Evolutionary conservation across 2,329 filamentous ascomycete species (phyloP).

Genomic region (Cladorrhinum sp.): DNA sequence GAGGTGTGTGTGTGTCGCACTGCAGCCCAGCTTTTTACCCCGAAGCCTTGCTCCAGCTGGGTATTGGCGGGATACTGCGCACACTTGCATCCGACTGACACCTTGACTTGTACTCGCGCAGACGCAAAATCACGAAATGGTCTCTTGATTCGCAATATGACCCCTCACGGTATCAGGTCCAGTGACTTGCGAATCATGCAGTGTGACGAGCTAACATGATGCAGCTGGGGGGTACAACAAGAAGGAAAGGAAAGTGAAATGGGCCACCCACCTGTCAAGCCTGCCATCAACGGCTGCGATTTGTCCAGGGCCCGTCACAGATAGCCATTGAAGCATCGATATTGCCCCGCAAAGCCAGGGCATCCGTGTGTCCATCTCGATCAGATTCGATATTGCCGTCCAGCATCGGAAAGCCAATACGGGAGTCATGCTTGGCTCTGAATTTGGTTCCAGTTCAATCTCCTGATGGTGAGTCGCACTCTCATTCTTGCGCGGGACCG

Average conservation of each 20-base stretch:
- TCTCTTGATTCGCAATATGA: slow-evolving; percentile 40
- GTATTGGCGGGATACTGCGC: slow-evolving; percentile 25
- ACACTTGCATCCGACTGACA: slow-evolving; percentile 12
- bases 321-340: slow-evolving; percentile 71
- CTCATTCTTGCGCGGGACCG: slow-evolving; percentile 25
- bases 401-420: slow-evolving; percentile 76
- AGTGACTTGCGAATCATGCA: slow-evolving; percentile 48
- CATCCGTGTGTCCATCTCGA: slow-evolving; percentile 77
- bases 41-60: slow-evolving; percentile 24
- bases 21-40: slow-evolving; percentile 28
- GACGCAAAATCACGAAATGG: slow-evolving; percentile 31
- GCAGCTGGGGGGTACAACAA: slow-evolving; percentile 20
- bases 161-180: slow-evolving; percentile 40
- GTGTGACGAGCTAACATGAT: slow-evolving; percentile 34
- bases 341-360: slow-evolving; percentile 81
- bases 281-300: slow-evolving; percentile 72
- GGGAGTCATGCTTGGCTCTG: slow-evolving; percentile 49
- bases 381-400: slow-evolving; percentile 67
- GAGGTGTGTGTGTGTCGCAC: slow-evolving; percentile 31
- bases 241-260: slow-evolving; percentile 17
- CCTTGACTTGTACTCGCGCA: slow-evolving; percentile 34
- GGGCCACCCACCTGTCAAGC: slow-evolving; percentile 78
- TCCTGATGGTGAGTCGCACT: slow-evolving; percentile 30
- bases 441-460: slow-evolving; percentile 14
- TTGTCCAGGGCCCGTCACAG: slow-evolving; percentile 70